These are phyloP conservation scores for Phaffia australis DNA, from an alignment of 768 basidiomycete genomes.

Conservation along the genomic window DNA sequence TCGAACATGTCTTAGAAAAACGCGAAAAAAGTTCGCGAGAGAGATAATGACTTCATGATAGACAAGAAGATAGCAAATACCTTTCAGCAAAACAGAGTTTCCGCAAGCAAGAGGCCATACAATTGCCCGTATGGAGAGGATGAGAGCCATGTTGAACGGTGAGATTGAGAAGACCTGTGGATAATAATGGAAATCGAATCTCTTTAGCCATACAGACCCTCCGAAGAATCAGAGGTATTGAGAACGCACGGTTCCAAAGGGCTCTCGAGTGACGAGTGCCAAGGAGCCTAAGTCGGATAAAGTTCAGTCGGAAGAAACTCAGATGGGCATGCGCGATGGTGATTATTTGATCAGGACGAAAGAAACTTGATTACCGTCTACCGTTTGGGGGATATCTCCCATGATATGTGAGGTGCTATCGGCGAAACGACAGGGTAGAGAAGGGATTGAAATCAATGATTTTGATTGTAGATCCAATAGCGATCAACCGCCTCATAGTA, in stretches of 20 bases:
- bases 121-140: constrained; percentile 32
- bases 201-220: no score
- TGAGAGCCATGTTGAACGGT: constrained; percentile 25
- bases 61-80: constrained; percentile 15
- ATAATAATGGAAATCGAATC: no score
- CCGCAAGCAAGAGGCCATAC: constrained; percentile 40
- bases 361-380: not conserved
- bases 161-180: constrained; percentile 3
- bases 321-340: not conserved
- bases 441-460: not conserved
- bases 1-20: not conserved
- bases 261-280: constrained; percentile 19
- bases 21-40: not conserved
- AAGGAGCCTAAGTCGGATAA: constrained; percentile 7
- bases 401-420: not conserved
- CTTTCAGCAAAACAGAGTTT: constrained; percentile 39
- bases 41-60: not conserved
- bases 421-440: not conserved
- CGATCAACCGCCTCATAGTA: not conserved
- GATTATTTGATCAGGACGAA: no score
- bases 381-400: constrained; percentile 13
- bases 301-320: not conserved
- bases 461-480: not conserved
- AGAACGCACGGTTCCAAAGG: constrained; percentile 9
- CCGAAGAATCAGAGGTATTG: no score